Base-by-base conservation (phyloP, 2,329 filamentous ascomycete genomes). In the Shiraia sp. region DNA sequence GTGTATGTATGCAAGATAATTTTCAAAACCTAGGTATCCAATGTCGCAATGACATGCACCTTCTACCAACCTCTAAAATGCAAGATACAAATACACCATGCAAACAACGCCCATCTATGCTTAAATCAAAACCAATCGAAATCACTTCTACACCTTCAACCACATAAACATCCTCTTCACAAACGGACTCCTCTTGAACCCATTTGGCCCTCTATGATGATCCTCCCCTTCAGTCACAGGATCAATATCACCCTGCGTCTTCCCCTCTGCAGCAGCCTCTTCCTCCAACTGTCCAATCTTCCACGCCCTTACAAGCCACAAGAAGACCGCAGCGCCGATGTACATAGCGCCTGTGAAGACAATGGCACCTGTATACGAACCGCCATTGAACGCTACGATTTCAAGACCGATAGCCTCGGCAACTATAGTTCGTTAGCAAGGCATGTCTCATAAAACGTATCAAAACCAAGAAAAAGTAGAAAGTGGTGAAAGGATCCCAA, bases 331-430 rank as follows among this genome's bases (percentile, higher is more conserved):
- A 2, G 76, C 81, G 1, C 68, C 77, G n/a, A 84, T 61, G 59
- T 83, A 85, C 77, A 83, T 82, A 58, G 78, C 78, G 0, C 79
- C 82, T 0, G 78, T 75, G 54, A 82, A 85, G 1, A 85, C 51
- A 56, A 85, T 82, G 2, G 81, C 77, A 10, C 78, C 75, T 0
- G 81, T 71, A 52, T 83, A 85, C 12, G 64, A 72, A 19, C 73
- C 69, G 0, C 72, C 73, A n/a, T 73, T 73, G 2, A 68, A 66
- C 2, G 65, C 65, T 25, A 79, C 73, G 41, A 83, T 75, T 49
- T 79, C 71, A 9, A 83, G 66, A 0, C 74, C 80, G 45, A 83
- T 81, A 0, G 79, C 71, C 49, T 80, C 78, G 2, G 74, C 75
- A 47, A 79, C 70, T 72, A 30, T 26, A 16, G 14, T 10, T 8